Percentiles rank a stretch among this genome's conserved stretches.
phyloP scores from a whole-genome alignment of 2,329 filamentous ascomycete genomes.

The Fusarium torulosum region DNA sequence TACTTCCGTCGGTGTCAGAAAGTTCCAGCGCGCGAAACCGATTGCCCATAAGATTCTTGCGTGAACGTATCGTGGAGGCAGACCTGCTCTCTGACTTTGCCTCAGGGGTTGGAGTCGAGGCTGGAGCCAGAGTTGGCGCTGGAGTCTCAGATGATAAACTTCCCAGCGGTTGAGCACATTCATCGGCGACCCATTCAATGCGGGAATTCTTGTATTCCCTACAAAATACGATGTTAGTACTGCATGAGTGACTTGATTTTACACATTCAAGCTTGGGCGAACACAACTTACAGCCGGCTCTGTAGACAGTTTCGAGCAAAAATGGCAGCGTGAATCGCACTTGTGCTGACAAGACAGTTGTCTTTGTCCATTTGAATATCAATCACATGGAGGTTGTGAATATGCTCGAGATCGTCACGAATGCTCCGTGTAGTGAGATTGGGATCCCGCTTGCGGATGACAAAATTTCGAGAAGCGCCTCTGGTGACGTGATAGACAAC shows the following conservation, averaged over 20 bases:
- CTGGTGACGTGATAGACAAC: conserved; percentile 72
- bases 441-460: conserved; percentile 71
- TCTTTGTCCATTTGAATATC: conserved; percentile 69
- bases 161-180: conserved; percentile 72
- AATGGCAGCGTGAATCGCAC: conserved; percentile 80
- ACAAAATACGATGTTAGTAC: conserved; percentile 50
- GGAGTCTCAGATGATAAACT: conserved; percentile 33
- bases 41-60: conserved; percentile 61
- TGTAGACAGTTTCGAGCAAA: conserved; percentile 85
- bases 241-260: background rate
- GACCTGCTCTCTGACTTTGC: conserved; percentile 6
- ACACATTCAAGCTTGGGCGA: no score
- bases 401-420: conserved; percentile 82
- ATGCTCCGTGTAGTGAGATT: conserved; percentile 73
- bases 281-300: conserved; percentile 62
- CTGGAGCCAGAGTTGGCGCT: background rate
- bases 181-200: conserved; percentile 79
- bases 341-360: conserved; percentile 78
- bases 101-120: background rate
- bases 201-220: conserved; percentile 76
- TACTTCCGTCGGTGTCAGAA: conserved; percentile 56
- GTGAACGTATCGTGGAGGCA: conserved; percentile 1
- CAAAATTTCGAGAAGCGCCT: conserved; percentile 80
- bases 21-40: conserved; percentile 71
- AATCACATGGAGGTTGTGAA: conserved; percentile 81